A percentile compares a stretch with the other conserved stretches of the same genome.
Evolutionary conservation across 2,329 filamentous ascomycete species (phyloP).

Genomic region (Peltaster fructicola): DNA sequence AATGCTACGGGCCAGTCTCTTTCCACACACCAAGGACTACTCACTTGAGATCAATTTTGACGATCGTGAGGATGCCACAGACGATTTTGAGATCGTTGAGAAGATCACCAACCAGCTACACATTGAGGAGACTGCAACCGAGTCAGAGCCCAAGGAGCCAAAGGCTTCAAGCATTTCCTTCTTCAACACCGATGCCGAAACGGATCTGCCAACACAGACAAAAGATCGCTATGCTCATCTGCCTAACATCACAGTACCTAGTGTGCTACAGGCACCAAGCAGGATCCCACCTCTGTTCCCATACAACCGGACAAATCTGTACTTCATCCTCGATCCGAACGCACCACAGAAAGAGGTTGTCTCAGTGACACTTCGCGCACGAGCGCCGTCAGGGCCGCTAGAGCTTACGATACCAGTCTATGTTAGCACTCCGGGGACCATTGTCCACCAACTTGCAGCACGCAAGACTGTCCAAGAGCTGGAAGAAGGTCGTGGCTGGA

Average conservation of each 20-base stretch:
- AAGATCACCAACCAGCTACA: slow-evolving; percentile 34
- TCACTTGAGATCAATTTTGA: slow-evolving; percentile 44
- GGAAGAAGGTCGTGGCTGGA: slow-evolving; percentile 53
- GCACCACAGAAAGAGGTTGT: slow-evolving; percentile 30
- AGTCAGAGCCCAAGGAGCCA: slow-evolving; percentile 1
- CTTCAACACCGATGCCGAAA: slow-evolving; percentile 35
- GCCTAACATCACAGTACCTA: slow-evolving; percentile 35
- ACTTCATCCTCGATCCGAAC: slow-evolving; percentile 43
- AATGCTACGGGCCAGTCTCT: slow-evolving; percentile 55
- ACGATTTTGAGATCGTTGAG: slow-evolving; percentile 47
- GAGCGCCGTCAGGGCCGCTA: slow-evolving; percentile 39
- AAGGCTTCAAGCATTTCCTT: slow-evolving; percentile 33
- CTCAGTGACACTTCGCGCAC: slow-evolving; percentile 41
- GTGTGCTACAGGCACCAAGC: slow-evolving; percentile 45
- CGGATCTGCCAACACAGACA: slow-evolving; percentile 21
- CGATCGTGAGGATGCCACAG: slow-evolving; percentile 19
- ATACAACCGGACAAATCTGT: slow-evolving; percentile 47
- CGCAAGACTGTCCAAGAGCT: slow-evolving; percentile 51
- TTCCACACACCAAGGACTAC: slow-evolving; percentile 48
- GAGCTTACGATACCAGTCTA: slow-evolving; percentile 47
- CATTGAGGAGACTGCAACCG: slow-evolving; percentile 10
- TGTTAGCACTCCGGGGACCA: slow-evolving; percentile 30
- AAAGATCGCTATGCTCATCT: slow-evolving; percentile 32
- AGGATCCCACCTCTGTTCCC: slow-evolving; percentile 47
- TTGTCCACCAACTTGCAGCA: slow-evolving; percentile 53